Base-by-base conservation (phyloP, 768 basidiomycete species). In the Pisolithus microcarpus region DNA sequence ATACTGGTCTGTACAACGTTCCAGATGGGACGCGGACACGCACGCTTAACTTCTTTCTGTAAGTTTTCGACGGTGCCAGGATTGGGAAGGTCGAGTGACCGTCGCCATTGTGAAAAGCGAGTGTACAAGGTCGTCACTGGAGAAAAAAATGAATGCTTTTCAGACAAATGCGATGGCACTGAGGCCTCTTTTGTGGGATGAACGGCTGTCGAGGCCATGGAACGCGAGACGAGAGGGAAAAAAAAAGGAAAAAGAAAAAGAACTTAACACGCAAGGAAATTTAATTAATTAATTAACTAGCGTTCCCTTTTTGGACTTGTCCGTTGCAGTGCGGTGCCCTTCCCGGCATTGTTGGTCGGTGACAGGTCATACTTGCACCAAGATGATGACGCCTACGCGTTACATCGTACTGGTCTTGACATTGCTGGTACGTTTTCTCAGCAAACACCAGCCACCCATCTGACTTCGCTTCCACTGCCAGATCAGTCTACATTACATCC, bases 61-160 rank as follows among this genome's bases (percentile, higher is more conserved):
- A 97, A 75, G 66, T 89, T 91, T 77, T 98, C 94, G 42, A 85
- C 83, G 15, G 87, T 84, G 50, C 94, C 94, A n/a, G 94, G 94
- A 69, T 90, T 87, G 38, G 91, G 82, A 46, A 98, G 74, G 44
- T 83, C 87, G 57, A 94, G 75, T 55, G 82, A 78, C 60, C 80
- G 77, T 59, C 92, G 82, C 88, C 91, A 94, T 65, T 79, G 72
- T 53, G 85, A 76, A 68, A 95, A 83, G 51, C 84, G 81, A 60
- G 79, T 75, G 67, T 85, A 87, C 21, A 79, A 73, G 67, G 75
- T 80, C 46, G 78, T 75, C 52, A 91, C 70, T 24, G 90, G 87
- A 43, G 81, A 61, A 7, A 54, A 36, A 44, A 52, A 75, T 4
- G 76, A 61, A 50, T 75, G 68, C 50, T 70, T 69, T 47, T 73